These are phyloP conservation scores for Ettlia oleoabundans DNA, from an alignment of 139 green algal species.

Conservation along the genomic window DNA sequence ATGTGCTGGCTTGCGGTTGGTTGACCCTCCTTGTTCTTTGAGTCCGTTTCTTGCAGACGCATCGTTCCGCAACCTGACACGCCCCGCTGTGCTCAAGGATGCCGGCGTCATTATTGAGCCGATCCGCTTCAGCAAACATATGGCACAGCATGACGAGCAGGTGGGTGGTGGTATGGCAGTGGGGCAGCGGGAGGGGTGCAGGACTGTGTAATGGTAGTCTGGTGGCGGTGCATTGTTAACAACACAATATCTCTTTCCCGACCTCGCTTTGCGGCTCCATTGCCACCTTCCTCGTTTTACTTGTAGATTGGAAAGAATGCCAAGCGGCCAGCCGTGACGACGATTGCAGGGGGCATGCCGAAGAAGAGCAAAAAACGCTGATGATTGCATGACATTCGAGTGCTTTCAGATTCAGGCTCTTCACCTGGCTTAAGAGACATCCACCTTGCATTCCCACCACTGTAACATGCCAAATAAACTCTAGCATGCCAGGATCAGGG, in stretches of 20 bases:
- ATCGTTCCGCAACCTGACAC: conserved; percentile 80
- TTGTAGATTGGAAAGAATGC: conserved; percentile 44
- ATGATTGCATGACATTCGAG: not conserved
- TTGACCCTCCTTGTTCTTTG: not conserved
- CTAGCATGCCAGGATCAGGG: no score
- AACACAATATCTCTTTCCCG: not conserved
- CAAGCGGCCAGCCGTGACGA: conserved; percentile 41
- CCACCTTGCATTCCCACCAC: no score
- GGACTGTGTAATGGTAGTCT: not conserved
- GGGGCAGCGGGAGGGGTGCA: no score
- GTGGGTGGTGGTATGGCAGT: not conserved
- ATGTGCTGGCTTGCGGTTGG: conserved; percentile 47
- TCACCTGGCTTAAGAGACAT: not conserved
- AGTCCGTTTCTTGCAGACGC: conserved; percentile 31
- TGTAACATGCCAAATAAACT: no score
- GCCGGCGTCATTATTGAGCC: conserved; percentile 83
- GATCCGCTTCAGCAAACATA: conserved; percentile 44
- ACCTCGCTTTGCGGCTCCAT: not conserved
- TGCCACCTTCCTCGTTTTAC: not conserved
- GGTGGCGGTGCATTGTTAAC: not conserved
- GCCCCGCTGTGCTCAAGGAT: conserved; percentile 81
- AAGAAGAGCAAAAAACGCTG: conserved; percentile 12
- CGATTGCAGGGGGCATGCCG: conserved; percentile 51
- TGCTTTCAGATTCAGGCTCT: not conserved
- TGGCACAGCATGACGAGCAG: conserved; percentile 29